phyloP scores from a whole-genome alignment of 2,329 filamentous ascomycete genomes.

The Aurifilum marmelostoma region DNA sequence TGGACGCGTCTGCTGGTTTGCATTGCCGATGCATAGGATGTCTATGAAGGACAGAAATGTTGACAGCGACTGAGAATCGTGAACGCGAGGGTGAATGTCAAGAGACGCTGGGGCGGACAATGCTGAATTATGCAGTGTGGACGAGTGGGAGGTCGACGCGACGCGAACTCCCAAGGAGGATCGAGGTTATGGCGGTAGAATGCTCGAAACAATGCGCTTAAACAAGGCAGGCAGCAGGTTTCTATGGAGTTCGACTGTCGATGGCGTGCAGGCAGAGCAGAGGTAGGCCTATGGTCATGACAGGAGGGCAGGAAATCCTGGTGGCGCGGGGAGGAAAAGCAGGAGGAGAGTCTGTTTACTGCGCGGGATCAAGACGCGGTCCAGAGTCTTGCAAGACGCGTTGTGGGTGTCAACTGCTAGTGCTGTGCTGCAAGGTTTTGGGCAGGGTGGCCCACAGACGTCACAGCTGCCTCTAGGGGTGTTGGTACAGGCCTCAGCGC shows the following conservation, averaged over 20 bases:
- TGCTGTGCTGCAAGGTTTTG: not conserved
- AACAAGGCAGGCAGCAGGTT: not conserved
- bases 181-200: slow-evolving; percentile 2
- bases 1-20: slow-evolving; percentile 39
- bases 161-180: slow-evolving; percentile 20
- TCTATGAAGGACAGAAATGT: not conserved
- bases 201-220: slow-evolving; percentile 25
- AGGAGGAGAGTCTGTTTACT: slow-evolving; percentile 9
- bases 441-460: not conserved
- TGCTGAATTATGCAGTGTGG: slow-evolving; percentile 22
- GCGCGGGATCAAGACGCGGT: slow-evolving; percentile 18
- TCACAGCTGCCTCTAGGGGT: not conserved
- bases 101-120: slow-evolving; percentile 1
- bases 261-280: not conserved
- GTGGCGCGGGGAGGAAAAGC: not conserved
- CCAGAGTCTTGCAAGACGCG: slow-evolving; percentile 10
- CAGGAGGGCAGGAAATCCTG: not conserved
- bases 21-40: slow-evolving; percentile 41
- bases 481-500: not conserved
- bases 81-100: not conserved
- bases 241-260: not conserved
- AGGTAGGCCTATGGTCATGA: not conserved
- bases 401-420: not conserved
- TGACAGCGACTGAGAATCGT: not conserved
- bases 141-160: slow-evolving; percentile 17